Evolutionary conservation across 805 yeast genomes (phyloP).

Genomic region (Myxozyma vanderwaltii): DNA sequence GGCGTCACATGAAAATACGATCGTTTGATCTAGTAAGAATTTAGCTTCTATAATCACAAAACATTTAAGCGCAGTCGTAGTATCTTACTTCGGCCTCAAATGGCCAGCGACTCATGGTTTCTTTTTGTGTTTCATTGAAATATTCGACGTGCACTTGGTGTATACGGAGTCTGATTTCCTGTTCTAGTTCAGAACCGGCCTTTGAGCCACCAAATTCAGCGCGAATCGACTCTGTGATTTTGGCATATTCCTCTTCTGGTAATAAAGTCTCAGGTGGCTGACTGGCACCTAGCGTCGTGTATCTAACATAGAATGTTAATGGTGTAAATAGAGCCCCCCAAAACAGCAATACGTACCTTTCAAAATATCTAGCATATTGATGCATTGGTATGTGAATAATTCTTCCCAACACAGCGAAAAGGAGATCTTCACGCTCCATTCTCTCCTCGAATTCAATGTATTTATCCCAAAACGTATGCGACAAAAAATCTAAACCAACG

Average conservation of each 20-base stretch:
- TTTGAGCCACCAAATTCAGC: conserved; percentile 23
- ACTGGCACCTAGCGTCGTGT: conserved; percentile 40
- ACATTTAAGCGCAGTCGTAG: background rate
- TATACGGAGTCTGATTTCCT: conserved; percentile 48
- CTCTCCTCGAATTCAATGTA: conserved; percentile 64
- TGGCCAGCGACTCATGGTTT: conserved; percentile 66
- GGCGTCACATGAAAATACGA: conserved; percentile 57
- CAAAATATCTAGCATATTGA: conserved; percentile 79
- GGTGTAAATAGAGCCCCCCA: background rate
- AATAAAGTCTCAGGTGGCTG: conserved; percentile 43
- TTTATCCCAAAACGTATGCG: conserved; percentile 83
- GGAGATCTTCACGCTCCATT: conserved; percentile 47
- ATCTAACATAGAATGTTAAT: conserved; percentile 27
- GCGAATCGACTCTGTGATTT: conserved; percentile 36
- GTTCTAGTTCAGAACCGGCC: conserved; percentile 42
- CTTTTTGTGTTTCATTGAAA: conserved; percentile 52
- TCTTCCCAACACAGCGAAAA: conserved; percentile 46
- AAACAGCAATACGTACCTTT: conserved; percentile 35
- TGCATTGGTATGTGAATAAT: conserved; percentile 65
- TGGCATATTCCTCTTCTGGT: conserved; percentile 38
- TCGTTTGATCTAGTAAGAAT: conserved; percentile 48
- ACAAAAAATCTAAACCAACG: conserved; percentile 71
- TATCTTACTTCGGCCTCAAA: conserved; percentile 57
- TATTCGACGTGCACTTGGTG: conserved; percentile 50
- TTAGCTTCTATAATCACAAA: background rate